Percentiles rank a stretch among this genome's conserved stretches.
phyloP scores from a whole-genome alignment of 208 protist genomes.

The Wallacemonas sp. region DNA sequence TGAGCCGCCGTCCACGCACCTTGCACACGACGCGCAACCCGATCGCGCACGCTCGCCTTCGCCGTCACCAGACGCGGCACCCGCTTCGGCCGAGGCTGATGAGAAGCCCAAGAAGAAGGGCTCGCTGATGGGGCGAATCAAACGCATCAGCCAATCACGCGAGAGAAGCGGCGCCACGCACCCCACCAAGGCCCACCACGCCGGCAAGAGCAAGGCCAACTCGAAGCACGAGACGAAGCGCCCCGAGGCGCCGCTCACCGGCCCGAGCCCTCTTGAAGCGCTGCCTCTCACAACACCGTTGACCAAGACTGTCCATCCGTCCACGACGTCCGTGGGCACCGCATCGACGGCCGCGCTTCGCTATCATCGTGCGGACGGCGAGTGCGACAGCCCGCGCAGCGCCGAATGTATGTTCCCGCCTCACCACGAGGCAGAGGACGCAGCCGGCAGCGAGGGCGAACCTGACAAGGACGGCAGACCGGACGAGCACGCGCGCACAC shows the following conservation, averaged over 20 bases:
- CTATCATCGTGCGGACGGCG: not conserved
- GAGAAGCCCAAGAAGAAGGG: conserved; percentile 9
- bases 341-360: not conserved
- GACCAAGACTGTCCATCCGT: no score
- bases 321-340: not conserved
- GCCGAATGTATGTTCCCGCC: no score
- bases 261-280: no score
- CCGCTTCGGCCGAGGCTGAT: not conserved
- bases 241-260: no score
- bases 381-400: not conserved
- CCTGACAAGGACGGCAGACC: no score
- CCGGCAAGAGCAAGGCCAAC: not conserved
- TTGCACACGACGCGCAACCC: no score
- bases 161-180: not conserved
- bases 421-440: no score
- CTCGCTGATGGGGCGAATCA: not conserved
- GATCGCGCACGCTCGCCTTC: not conserved
- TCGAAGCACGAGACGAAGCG: not conserved
- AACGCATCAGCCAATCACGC: not conserved
- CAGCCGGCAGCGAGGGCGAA: no score
- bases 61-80: not conserved
- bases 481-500: no score
- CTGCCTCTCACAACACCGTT: no score
- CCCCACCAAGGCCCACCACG: not conserved
- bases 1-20: no score